A percentile compares a stretch with the other conserved stretches of the same genome.
phyloP scores from a whole-genome alignment of 2,329 filamentous ascomycete genomes.

The Pyrenochaeta sp. region DNA sequence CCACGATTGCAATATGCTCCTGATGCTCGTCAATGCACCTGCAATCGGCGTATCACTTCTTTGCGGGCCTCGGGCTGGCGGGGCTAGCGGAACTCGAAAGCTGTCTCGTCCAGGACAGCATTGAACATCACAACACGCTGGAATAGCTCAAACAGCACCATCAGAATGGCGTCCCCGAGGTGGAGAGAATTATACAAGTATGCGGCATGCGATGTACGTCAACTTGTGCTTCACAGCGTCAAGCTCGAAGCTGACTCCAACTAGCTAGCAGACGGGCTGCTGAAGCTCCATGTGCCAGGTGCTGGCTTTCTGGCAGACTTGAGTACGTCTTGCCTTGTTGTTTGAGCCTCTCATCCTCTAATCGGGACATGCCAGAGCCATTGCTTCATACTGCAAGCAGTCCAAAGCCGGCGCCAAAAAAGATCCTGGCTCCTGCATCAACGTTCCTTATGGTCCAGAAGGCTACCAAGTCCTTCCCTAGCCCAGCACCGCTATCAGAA shows the following conservation, averaged over 20 bases:
- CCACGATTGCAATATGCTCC: too few species aligned
- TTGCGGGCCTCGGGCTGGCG: slow-evolving; percentile 26
- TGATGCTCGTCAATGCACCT: too few species aligned
- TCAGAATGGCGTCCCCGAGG: slow-evolving; percentile 33
- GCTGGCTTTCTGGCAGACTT: slow-evolving; percentile 74
- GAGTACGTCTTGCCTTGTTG: slow-evolving; percentile 52
- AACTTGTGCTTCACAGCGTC: not conserved
- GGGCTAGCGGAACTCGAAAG: slow-evolving; percentile 18
- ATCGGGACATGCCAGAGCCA: slow-evolving; percentile 29
- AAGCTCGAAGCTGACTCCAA: slow-evolving; percentile 17
- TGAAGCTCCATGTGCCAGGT: slow-evolving; percentile 72
- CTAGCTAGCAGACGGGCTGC: slow-evolving; percentile 71
- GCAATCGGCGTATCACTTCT: not conserved
- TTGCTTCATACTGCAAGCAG: slow-evolving; percentile 31
- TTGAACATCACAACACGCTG: slow-evolving; percentile 1
- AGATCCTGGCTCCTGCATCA: slow-evolving; percentile 63
- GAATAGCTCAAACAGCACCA: not conserved
- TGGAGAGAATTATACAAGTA: slow-evolving; percentile 46
- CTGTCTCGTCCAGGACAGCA: not conserved
- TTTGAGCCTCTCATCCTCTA: not conserved
- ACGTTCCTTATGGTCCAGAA: slow-evolving; percentile 72
- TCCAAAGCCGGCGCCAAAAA: slow-evolving; percentile 27
- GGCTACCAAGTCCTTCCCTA: slow-evolving; percentile 52
- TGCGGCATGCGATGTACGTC: slow-evolving; percentile 45
- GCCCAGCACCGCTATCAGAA: slow-evolving; percentile 43